A percentile compares a stretch with the other conserved stretches of the same genome.
Evolutionary conservation across 306 rosid genomes (phyloP).

Genomic region (Corylus heterophylla): DNA sequence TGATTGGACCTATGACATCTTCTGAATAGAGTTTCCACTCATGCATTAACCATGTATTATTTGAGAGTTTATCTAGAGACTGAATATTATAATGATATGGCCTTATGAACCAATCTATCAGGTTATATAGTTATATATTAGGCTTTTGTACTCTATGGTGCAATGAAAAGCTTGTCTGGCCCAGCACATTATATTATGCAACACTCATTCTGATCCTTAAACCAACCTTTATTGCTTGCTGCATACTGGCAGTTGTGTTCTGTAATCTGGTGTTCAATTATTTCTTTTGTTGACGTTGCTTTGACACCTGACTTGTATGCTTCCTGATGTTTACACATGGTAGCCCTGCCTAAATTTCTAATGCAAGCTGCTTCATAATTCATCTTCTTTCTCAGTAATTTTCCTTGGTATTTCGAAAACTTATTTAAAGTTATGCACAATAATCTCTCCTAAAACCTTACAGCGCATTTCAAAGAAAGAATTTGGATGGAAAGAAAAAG

Average conservation of each 20-base stretch:
- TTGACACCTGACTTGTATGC: neutral
- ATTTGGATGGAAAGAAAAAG: neutral
- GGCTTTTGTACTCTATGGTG: neutral
- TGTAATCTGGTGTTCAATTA: neutral
- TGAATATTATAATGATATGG: neutral
- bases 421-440: neutral
- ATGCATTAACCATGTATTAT: neutral
- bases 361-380: neutral
- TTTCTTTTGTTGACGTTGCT: neutral
- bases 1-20: neutral
- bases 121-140: neutral
- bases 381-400: neutral
- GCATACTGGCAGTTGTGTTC: neutral
- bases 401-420: neutral
- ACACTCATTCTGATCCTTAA: neutral
- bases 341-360: neutral
- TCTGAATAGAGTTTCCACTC: neutral
- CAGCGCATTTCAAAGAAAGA: too few species aligned
- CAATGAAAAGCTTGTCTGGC: neutral
- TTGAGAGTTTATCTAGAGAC: neutral
- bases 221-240: too few species aligned
- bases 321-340: neutral
- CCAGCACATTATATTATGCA: neutral
- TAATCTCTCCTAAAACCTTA: neutral
- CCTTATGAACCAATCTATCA: neutral